Base-by-base conservation (phyloP, 2,329 filamentous ascomycete species). In the Penicillium sp. region DNA sequence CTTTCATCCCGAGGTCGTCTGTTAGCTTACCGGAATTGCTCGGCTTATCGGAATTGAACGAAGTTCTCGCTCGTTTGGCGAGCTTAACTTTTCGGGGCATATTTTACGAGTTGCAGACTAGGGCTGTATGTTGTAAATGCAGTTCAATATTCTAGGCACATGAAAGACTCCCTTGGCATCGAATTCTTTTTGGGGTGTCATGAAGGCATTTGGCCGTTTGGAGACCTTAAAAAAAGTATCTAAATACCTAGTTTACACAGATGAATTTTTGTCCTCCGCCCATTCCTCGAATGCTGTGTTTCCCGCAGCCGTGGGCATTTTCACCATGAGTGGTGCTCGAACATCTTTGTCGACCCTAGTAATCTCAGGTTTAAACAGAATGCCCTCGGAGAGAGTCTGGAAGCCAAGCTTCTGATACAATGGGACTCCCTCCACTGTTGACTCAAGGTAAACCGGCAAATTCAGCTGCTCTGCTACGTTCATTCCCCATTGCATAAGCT, bases 341-440 rank as follows among this genome's bases (percentile, higher is more conserved):
- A 77, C 65, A 25, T 77, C 75, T 28, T 31, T 48, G 16, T 53
- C 22, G 16, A 30, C 28, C 22, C 36, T 63, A 48, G 14, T 71
- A 5, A 72, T 56, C 19, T 69, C 68, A 16, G 68, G 67, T 52
- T 70, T 72, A 65, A 78, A 77, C 4, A 77, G 69, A 28, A 77
- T 65, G 19, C 68, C 73, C 31, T 76, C 71, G 3, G 48, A 33
- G 7, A 56, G 35, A 14, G 53, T 52, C 45, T 69, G 67, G 60
- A 79, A 82, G 2, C 79, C 79, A 61, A 78, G 70, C 57, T 75
- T 80, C 55, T 74, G 68, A 63, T 82, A 82, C 28, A 82, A 66
- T 8, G 67, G 67, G 36, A 73, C 67, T 0, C 75, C 77, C 5
- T 71, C 69, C 4, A 69, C 73, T 0, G 77, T 79, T 2, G 77